Evolutionary conservation across 768 basidiomycete species (phyloP), one percentile per base, ranked within the genome.

Genomic region (Cyclocybe cylindracea): DNA sequence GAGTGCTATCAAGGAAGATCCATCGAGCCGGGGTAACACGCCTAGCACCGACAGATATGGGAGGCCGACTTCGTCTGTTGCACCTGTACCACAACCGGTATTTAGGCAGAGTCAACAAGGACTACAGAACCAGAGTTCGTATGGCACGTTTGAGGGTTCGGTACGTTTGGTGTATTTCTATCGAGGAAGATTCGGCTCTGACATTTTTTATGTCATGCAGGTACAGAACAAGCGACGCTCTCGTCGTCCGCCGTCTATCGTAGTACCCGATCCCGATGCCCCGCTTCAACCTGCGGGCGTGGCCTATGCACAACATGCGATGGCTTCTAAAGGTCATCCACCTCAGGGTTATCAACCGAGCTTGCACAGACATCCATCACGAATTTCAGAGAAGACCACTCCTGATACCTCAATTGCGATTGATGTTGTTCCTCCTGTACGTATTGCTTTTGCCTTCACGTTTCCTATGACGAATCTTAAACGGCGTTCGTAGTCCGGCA

Each of bases 1-100:
- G 50, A 72, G 66, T 43, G 65, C 69, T 44, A 78, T 78, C 56
- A 70, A 66, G 40, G 76, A 78, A 56, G 66, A 74, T 49, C 67
- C 71, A 7, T 53, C 58, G 46, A 73, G 70, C 54, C 55, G 70
- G 32, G 66, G 55, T 13, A 54, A 60, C 46, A 68, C 69, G 0
- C 71, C 70, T 11, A 58, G 44, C 29, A 44, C 48, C 2, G 57
- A 62, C 19, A 54, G 64, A 24, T 55, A 52, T 51, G 46, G 48
- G 43, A 43, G 46, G 46, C 47, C 53, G 39, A 55, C 51, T 41
- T 14, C 45, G 31, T 56, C 61, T 13, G 37, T 48, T 13, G 41
- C 61, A 29, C 42, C 54, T 34, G 58, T 59, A 35, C 65, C 60
- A 1, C 49, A 46, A 14, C 62, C 57, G 43, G 55, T 24, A 24